Conservation (phyloP, 352 stramenopile species). For the Phytophthora pseudosyringae region DNA sequence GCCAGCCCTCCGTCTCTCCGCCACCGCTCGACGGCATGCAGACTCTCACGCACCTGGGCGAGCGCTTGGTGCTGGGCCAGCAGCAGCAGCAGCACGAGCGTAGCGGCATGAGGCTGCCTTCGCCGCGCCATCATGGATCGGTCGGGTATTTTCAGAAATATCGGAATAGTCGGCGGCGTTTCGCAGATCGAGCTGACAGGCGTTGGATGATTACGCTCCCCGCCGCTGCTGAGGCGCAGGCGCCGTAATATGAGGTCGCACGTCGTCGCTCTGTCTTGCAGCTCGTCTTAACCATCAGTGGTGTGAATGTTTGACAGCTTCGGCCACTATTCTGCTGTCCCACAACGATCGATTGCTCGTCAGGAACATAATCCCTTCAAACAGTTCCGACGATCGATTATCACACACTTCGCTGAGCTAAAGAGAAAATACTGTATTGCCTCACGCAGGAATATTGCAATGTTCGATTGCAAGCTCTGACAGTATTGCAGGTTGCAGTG, state of each 20-base stretch:
- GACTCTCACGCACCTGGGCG: slow-evolving; percentile 18
- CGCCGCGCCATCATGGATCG: neutral
- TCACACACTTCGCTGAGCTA: too few relatives aligned
- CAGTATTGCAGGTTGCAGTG: too few relatives aligned
- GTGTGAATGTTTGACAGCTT: too few relatives aligned
- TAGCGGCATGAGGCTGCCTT: neutral
- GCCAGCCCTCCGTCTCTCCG: slow-evolving; percentile 10
- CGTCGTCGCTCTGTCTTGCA: too few relatives aligned
- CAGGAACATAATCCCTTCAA: too few relatives aligned
- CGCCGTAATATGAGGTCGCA: slow-evolving; percentile 21
- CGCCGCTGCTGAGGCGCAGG: neutral
- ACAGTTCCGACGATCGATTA: too few relatives aligned
- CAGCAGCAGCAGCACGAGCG: slow-evolving; percentile 16
- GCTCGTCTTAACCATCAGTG: too few relatives aligned
- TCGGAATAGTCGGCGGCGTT: slow-evolving; percentile 12
- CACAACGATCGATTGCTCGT: too few relatives aligned
- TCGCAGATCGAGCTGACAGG: slow-evolving; percentile 19
- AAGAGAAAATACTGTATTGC: too few relatives aligned
- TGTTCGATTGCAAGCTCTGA: too few relatives aligned
- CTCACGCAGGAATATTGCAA: too few relatives aligned
- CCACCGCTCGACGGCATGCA: slow-evolving; percentile 1
- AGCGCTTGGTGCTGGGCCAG: neutral
- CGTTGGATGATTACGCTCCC: slow-evolving; percentile 19
- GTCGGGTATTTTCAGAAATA: slow-evolving; percentile 7
- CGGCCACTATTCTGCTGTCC: too few relatives aligned